A percentile compares a stretch with the other conserved stretches of the same genome.
These are phyloP conservation scores for Syncephalis plumigaleata DNA, from an alignment of 371 early-diverging fungal genomes.

Conservation along the genomic window DNA sequence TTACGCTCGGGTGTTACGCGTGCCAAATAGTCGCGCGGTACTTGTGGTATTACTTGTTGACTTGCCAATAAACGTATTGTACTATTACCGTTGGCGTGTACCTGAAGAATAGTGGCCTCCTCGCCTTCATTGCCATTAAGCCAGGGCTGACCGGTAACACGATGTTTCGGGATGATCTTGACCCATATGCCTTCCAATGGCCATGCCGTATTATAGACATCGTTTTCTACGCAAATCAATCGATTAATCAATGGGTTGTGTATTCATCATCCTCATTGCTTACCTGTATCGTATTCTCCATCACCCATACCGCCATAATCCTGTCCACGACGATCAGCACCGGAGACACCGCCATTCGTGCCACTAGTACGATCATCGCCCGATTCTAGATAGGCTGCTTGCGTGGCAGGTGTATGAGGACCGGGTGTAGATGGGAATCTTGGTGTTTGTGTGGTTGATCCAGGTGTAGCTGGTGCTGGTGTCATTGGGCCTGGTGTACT, in stretches of 20 bases:
- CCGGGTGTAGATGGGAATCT: neutral
- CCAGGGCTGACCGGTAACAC: constrained; percentile 3
- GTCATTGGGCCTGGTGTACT: constrained; percentile 4
- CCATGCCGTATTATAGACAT: constrained; percentile 7
- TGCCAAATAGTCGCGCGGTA: constrained; percentile 28
- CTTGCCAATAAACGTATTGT: constrained; percentile 14
- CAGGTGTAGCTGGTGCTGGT: constrained; percentile 5
- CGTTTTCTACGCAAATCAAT: too few species aligned
- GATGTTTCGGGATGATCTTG: too few species aligned
- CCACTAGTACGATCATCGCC: too few species aligned
- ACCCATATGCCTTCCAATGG: constrained; percentile 10
- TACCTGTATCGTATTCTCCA: too few species aligned
- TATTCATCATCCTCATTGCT: too few species aligned
- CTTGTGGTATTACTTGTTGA: constrained; percentile 13
- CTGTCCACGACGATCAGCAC: too few species aligned
- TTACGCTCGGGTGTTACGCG: constrained; percentile 61
- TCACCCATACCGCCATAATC: too few species aligned
- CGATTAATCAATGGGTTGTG: too few species aligned
- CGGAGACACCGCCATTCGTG: too few species aligned
- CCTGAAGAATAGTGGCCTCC: constrained; percentile 23
- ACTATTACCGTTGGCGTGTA: constrained; percentile 23
- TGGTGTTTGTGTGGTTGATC: constrained; percentile 3
- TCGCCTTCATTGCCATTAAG: constrained; percentile 19
- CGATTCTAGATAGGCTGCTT: neutral
- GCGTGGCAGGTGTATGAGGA: constrained; percentile 1